Evolutionary conservation across 768 basidiomycete species (phyloP).

Genomic region (Basidioascus undulatus): DNA sequence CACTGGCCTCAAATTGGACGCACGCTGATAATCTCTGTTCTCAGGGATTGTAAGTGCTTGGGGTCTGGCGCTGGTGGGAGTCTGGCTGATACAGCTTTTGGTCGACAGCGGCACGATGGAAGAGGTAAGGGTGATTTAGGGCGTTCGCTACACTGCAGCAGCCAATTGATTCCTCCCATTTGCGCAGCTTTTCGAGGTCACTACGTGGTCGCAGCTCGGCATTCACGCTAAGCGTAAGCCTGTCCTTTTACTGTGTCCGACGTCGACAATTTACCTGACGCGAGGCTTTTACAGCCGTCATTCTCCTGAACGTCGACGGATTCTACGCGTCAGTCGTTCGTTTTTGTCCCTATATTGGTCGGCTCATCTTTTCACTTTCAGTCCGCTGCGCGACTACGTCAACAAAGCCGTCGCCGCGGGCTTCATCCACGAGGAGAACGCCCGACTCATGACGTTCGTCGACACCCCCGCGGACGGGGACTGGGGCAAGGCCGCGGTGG

Average conservation of each 20-base stretch:
- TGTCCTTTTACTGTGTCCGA: too few relatives aligned
- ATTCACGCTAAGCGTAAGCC: constrained; percentile 64
- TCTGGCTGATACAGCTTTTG: too few relatives aligned
- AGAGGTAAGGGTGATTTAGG: constrained; percentile 30
- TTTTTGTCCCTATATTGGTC: too few relatives aligned
- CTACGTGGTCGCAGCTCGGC: constrained; percentile 75
- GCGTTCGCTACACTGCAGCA: background rate
- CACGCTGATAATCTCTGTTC: too few relatives aligned
- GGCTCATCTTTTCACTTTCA: too few relatives aligned
- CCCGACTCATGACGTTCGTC: constrained; percentile 40
- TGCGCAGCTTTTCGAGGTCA: constrained; percentile 53
- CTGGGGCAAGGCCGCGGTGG: constrained; percentile 47
- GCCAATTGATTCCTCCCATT: background rate
- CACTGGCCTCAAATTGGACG: too few relatives aligned
- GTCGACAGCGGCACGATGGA: constrained; percentile 92
- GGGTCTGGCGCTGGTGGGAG: too few relatives aligned
- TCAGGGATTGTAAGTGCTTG: too few relatives aligned
- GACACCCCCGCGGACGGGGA: constrained; percentile 54
- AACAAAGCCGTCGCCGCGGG: constrained; percentile 38
- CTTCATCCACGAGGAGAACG: constrained; percentile 42
- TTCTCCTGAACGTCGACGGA: constrained; percentile 52
- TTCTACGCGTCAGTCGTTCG: too few relatives aligned
- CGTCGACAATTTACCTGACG: too few relatives aligned
- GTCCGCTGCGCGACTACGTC: constrained; percentile 49
- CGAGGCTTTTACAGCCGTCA: constrained; percentile 40